phyloP scores from a whole-genome alignment of 768 basidiomycete species.

The Naganishia vaughanmartiniae region DNA sequence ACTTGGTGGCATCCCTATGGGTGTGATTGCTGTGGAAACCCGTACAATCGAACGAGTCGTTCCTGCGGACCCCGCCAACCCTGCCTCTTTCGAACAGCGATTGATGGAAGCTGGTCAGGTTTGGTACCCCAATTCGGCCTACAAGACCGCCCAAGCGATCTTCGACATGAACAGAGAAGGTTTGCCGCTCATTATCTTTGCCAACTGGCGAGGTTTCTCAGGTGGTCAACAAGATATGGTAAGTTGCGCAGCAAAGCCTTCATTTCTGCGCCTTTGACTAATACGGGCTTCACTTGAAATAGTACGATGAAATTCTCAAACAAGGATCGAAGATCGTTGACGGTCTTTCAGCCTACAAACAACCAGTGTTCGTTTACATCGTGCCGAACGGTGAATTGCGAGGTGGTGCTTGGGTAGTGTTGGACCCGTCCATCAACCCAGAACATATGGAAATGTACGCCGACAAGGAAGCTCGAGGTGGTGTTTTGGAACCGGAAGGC shows the following conservation, averaged over 20 bases:
- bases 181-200: slow-evolving; percentile 94
- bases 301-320: slow-evolving; percentile 89
- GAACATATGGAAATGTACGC: slow-evolving; percentile 99
- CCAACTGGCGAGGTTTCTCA: slow-evolving; percentile 99
- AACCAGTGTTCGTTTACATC: slow-evolving; percentile 97
- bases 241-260: slow-evolving; percentile 30
- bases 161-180: slow-evolving; percentile 98
- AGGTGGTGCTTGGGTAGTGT: slow-evolving; percentile 98
- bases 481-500: slow-evolving; percentile 93
- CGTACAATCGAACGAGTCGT: slow-evolving; percentile 94
- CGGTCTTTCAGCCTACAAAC: slow-evolving; percentile 92
- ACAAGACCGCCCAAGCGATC: slow-evolving; percentile 99
- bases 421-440: slow-evolving; percentile 94
- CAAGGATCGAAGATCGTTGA: slow-evolving; percentile 99
- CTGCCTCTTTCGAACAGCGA: slow-evolving; percentile 89
- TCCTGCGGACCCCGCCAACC: slow-evolving; percentile 96
- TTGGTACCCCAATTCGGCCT: slow-evolving; percentile 99
- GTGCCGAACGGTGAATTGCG: slow-evolving; percentile 97
- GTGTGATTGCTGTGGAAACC: slow-evolving; percentile 97
- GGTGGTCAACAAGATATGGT: slow-evolving; percentile 98
- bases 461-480: slow-evolving; percentile 89
- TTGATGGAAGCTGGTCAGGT: slow-evolving; percentile 98
- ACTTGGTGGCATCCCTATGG: slow-evolving; percentile 92
- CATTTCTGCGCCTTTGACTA: background rate
- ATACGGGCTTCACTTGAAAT: background rate